These are phyloP conservation scores for Immersiella caudata DNA, from an alignment of 495 filamentous ascomycete genomes.

Conservation along the genomic window DNA sequence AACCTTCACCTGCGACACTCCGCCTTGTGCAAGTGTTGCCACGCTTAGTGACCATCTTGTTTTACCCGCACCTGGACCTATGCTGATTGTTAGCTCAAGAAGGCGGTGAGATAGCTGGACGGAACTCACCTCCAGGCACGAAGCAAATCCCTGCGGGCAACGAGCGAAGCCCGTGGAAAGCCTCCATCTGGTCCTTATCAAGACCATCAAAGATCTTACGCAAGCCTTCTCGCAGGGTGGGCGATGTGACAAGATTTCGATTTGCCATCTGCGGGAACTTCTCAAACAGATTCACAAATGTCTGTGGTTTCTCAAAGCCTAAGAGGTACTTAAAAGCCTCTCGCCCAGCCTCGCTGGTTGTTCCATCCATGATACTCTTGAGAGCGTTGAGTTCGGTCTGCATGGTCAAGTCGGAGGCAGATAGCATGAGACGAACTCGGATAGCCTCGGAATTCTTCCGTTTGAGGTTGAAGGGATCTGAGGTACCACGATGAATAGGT, in stretches of 20 bases:
- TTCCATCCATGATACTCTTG: not conserved
- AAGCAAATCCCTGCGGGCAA: constrained; percentile 3
- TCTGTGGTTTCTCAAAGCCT: not conserved
- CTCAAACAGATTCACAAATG: not conserved
- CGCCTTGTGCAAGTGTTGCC: not conserved
- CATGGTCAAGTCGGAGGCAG: not conserved
- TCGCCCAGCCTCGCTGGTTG: not conserved
- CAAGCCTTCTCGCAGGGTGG: not conserved
- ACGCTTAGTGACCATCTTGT: constrained; percentile 1
- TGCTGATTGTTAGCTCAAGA: not conserved
- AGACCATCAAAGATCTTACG: not conserved
- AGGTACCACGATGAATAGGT: not conserved
- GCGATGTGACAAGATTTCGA: not conserved
- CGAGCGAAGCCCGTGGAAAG: not conserved
- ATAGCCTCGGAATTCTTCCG: not conserved
- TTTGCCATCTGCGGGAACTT: constrained; percentile 1
- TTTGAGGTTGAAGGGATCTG: not conserved
- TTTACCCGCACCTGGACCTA: constrained; percentile 7
- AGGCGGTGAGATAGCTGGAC: not conserved
- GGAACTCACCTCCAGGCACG: not conserved
- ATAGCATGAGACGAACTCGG: not conserved
- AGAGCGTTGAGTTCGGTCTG: not conserved
- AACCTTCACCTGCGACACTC: constrained; percentile 17
- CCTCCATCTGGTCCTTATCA: constrained; percentile 7
- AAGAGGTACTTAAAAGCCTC: not conserved